A percentile compares a stretch with the other conserved stretches of the same genome.
phyloP scores from a whole-genome alignment of 495 filamentous ascomycete genomes.

The Neurospora terricola region DNA sequence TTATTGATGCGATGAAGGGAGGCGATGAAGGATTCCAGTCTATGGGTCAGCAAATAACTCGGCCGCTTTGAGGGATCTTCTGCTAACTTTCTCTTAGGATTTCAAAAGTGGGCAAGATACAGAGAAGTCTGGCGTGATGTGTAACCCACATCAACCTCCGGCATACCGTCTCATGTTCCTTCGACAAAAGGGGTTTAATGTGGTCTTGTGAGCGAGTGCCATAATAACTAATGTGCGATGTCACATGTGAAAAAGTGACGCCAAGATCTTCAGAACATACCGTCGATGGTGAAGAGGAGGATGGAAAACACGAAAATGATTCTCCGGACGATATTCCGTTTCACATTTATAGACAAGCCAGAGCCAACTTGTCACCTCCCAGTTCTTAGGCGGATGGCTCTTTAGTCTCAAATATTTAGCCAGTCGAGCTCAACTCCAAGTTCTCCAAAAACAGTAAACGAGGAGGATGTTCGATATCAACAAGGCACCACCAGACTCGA shows the following conservation, averaged over 20 bases:
- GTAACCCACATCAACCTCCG: slow-evolving; percentile 2
- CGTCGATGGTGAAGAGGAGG: neutral
- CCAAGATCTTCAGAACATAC: neutral
- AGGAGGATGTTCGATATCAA: neutral
- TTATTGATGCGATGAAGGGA: slow-evolving; percentile 36
- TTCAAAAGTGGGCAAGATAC: slow-evolving; percentile 41
- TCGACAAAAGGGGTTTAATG: neutral
- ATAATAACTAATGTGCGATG: neutral
- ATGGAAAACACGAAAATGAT: neutral
- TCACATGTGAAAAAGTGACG: neutral
- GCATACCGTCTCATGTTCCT: neutral
- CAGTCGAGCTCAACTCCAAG: neutral
- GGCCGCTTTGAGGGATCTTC: neutral
- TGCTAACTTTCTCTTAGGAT: slow-evolving; percentile 21
- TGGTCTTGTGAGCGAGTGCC: neutral
- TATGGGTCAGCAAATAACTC: slow-evolving; percentile 27
- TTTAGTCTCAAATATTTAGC: neutral
- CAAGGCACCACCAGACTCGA: neutral
- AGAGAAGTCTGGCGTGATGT: slow-evolving; percentile 35
- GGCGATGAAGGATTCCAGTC: slow-evolving; percentile 36
- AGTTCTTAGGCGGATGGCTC: neutral
- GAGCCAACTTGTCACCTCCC: neutral
- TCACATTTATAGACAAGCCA: neutral
- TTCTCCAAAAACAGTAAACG: neutral
- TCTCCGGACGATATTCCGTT: neutral